Base-by-base conservation (phyloP, 306 rosid species). In the Gillenia trifoliata region DNA sequence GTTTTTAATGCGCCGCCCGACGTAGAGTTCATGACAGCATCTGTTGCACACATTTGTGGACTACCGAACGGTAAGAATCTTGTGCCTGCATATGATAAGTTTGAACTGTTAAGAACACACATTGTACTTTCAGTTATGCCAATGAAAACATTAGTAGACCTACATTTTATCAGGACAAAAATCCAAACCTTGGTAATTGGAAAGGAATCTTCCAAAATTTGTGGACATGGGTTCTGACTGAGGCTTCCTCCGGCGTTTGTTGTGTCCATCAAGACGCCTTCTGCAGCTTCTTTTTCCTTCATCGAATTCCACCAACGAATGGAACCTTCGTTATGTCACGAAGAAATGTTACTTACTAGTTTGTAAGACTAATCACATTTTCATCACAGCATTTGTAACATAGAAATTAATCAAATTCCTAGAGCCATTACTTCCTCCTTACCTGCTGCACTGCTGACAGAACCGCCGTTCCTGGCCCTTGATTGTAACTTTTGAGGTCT, bases 391-490 rank as follows among this genome's bases (percentile, higher is more conserved):
- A 15, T 43, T 43, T 43, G 1, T 43, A 56, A 66, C 6, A 3
- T 23, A 49, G 11, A 26, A 68, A 57, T 66, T 68, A 67, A 56
- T 33, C 68, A 72, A 72, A 45, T 73, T 26, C 47, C 31, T 33
- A 49, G 6, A 45, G 23, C 40, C 20, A 30, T 70, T 31, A 1
- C 33, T 0, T 68, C 26, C 22, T 49, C 72, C 55, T 5, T 78
- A 89, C 98, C 98, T 89, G 93, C 97, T 90, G 85, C 98, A 90
- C 83, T 93, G 98, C 86, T 93, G 98, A 85, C 98, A 93, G 85
- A 93, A 93, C 30, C 98, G 78, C 75, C 87, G 92, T 56, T 93
- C 91, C 66, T 82, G 89, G 9, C 90, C 97, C 56, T 76, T 80
- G 47, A 93, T 87, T 22, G 82, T 67, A 71, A 93, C 98, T 74